Evolutionary conservation across 2,329 filamentous ascomycete species (phyloP), one percentile per base, ranked within the genome.

Genomic region (Diaporthe longicolla): DNA sequence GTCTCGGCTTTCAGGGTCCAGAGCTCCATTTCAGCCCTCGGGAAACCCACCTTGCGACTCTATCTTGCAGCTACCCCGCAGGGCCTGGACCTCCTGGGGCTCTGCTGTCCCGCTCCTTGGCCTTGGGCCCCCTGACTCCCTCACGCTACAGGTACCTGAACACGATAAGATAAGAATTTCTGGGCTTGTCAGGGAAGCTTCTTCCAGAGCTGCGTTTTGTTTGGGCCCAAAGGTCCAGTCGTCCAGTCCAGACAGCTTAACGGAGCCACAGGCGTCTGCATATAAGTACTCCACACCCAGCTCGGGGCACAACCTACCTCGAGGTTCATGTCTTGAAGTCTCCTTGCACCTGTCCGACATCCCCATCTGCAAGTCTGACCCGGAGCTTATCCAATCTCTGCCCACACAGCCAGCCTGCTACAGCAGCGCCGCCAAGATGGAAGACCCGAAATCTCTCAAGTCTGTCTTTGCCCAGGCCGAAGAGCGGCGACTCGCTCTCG

Each of bases 401-500:
- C 24, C 32, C 45, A 54, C n/a, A n/a, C 37, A 11, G 43, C 45
- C 45, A 24, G 17, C 37, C 32, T 48, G 45, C 45, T 50, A 11
- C 59, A 61, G 54, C 70, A 37, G 13, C 10, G 40, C 78, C 45
- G 24, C 37, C 17, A 82, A 82, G 82, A 76, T 76, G 73, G 84
- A 87, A 75, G 82, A 87, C 76, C 84, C 87, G 2, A 86, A 84
- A 76, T 87, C 87, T 4, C 84, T 91, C 70, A 87, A 86, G 75
- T 83, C 85, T 21, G 80, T 87, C 75, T 90, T 87, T 78, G 81
- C 85, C 70, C 81, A 84, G 19, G 89, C 89, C 74, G 89, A 91
- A 78, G 79, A 82, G 61, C 85, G 85, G 77, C 87, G 89, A n/a
- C 80, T 81, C 50, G 80, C 84, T n/a, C 80, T 98, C 69, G 92